phyloP scores from a whole-genome alignment of 768 basidiomycete species.

The Astraeus odoratus region DNA sequence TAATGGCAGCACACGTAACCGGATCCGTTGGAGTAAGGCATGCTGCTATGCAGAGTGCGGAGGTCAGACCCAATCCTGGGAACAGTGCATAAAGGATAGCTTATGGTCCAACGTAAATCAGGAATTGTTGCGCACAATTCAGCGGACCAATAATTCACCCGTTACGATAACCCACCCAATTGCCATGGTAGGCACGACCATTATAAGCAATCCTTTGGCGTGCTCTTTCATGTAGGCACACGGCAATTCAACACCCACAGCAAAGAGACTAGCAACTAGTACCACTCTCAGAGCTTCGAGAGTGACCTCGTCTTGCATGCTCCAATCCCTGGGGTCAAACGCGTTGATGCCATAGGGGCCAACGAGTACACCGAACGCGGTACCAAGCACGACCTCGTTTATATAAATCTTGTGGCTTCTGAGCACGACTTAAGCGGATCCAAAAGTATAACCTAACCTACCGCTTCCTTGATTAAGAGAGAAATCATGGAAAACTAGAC shows the following conservation, averaged over 20 bases:
- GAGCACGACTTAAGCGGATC: not conserved
- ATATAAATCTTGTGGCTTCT: slow-evolving; percentile 61
- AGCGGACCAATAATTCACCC: slow-evolving; percentile 32
- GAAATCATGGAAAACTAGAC: slow-evolving; percentile 78
- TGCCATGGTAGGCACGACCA: slow-evolving; percentile 82
- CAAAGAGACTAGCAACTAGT: slow-evolving; percentile 88
- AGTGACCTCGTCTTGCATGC: slow-evolving; percentile 54
- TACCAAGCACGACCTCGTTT: slow-evolving; percentile 92
- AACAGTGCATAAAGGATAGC: slow-evolving; percentile 67
- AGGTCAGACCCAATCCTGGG: slow-evolving; percentile 61
- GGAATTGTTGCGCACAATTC: not conserved
- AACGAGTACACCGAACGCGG: slow-evolving; percentile 50
- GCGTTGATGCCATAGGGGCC: slow-evolving; percentile 67
- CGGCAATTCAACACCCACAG: slow-evolving; percentile 92
- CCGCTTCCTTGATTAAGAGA: slow-evolving; percentile 76
- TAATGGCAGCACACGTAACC: slow-evolving; percentile 81
- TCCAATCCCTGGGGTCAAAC: slow-evolving; percentile 79
- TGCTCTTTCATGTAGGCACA: slow-evolving; percentile 77
- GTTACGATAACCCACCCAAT: slow-evolving; percentile 78
- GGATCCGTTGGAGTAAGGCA: slow-evolving; percentile 94
- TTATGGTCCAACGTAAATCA: slow-evolving; percentile 18
- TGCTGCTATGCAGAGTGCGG: slow-evolving; percentile 80
- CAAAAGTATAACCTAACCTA: slow-evolving; percentile 18
- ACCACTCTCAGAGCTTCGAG: slow-evolving; percentile 84
- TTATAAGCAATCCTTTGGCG: slow-evolving; percentile 56